These are phyloP conservation scores for Aspergillus tamarii DNA, from an alignment of 2,329 filamentous ascomycete species.

Conservation along the genomic window DNA sequence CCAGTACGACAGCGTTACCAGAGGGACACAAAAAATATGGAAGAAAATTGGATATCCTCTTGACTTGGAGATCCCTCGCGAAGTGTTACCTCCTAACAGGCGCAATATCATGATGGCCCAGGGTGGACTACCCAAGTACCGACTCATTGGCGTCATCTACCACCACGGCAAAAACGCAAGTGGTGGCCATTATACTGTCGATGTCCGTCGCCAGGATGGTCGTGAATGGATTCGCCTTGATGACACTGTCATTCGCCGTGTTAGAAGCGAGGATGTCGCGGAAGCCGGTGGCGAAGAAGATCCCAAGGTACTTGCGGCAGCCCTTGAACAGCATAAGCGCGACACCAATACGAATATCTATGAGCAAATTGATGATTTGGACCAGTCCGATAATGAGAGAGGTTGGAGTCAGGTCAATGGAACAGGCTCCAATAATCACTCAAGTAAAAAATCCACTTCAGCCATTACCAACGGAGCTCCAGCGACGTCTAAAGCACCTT, in stretches of 20 bases:
- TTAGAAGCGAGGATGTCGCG: slow-evolving; percentile 86
- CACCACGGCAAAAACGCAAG: slow-evolving; percentile 97
- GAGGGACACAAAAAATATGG: slow-evolving; percentile 94
- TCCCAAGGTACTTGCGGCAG: slow-evolving; percentile 67
- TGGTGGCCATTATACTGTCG: slow-evolving; percentile 97
- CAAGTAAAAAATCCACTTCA: slow-evolving; percentile 71
- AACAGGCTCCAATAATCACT: slow-evolving; percentile 42
- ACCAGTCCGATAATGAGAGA: slow-evolving; percentile 65
- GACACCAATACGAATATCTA: slow-evolving; percentile 71
- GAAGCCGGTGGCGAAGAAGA: slow-evolving; percentile 82
- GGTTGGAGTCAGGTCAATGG: slow-evolving; percentile 87
- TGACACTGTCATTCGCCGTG: slow-evolving; percentile 84
- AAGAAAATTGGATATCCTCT: slow-evolving; percentile 96
- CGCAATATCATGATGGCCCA: slow-evolving; percentile 67
- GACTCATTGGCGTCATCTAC: slow-evolving; percentile 87
- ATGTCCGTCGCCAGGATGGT: slow-evolving; percentile 91
- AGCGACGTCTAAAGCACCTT: slow-evolving; percentile 56
- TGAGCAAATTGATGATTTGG: slow-evolving; percentile 64
- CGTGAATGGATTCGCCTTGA: slow-evolving; percentile 95
- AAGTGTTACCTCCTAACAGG: slow-evolving; percentile 79
- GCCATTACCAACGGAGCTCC: slow-evolving; percentile 65
- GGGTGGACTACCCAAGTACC: slow-evolving; percentile 78
- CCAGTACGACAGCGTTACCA: slow-evolving; percentile 83
- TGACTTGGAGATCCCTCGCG: slow-evolving; percentile 89
- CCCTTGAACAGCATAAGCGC: slow-evolving; percentile 68